A percentile compares a stretch with the other conserved stretches of the same genome.
Evolutionary conservation across 805 yeast genomes (phyloP).

Genomic region (Saccharomycopsis synnaedendra): DNA sequence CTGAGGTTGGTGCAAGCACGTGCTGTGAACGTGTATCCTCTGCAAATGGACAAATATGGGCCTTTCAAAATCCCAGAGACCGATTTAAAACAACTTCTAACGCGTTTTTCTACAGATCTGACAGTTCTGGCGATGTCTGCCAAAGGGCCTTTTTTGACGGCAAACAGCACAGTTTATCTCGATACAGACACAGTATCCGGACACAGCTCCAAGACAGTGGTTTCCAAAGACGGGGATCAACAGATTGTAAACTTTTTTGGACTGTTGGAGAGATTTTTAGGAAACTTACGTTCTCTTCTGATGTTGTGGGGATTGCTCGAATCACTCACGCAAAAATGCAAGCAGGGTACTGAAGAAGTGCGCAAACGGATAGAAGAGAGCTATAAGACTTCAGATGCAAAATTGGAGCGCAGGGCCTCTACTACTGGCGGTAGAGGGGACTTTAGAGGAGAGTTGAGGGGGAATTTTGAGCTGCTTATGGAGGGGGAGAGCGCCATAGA

Average conservation of each 20-base stretch:
- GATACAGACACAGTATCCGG: neutral
- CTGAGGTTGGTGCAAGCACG: neutral
- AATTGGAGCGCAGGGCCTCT: no score
- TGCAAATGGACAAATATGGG: neutral
- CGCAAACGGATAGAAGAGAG: no score
- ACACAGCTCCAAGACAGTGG: neutral
- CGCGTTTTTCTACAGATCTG: no score
- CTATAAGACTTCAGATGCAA: no score
- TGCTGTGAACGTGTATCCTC: neutral
- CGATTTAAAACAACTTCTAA: no score
- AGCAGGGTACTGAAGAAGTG: no score
- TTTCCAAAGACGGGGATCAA: neutral
- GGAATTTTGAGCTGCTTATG: no score
- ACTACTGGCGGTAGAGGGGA: no score
- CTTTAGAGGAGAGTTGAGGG: no score
- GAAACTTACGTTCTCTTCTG: constrained; percentile 10
- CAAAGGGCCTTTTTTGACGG: constrained; percentile 2
- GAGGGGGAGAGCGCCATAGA: no score
- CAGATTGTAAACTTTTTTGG: neutral
- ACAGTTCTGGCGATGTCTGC: neutral
- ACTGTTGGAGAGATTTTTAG: neutral
- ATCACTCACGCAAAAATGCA: neutral
- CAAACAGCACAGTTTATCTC: constrained; percentile 4
- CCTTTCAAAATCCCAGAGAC: no score
- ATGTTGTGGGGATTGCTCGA: constrained; percentile 11